Evolutionary conservation across 768 basidiomycete species (phyloP).

Genomic region (Russula sp.): DNA sequence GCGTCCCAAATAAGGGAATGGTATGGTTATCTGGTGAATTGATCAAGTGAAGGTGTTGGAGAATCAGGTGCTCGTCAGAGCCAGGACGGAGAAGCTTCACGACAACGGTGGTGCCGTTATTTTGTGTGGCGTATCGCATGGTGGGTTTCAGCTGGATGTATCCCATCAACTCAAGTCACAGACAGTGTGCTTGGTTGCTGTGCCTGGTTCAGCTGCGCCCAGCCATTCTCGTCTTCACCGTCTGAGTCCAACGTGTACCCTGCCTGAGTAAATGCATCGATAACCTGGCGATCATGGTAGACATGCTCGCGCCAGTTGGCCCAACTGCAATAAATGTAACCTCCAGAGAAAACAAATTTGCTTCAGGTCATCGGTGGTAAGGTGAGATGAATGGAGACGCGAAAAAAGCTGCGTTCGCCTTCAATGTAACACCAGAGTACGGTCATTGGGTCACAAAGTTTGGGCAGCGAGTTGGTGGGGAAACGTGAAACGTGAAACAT

Average conservation of each 20-base stretch:
- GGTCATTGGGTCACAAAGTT: no score
- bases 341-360: not conserved
- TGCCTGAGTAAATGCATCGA: no score
- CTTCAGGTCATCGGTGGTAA: no score
- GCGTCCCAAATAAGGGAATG: not conserved
- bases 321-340: conserved; percentile 2
- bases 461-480: no score
- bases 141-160: not conserved
- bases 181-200: not conserved
- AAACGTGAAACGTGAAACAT: no score
- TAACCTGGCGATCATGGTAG: no score
- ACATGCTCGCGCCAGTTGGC: not conserved
- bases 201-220: not conserved
- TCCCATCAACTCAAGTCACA: not conserved
- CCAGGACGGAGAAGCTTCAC: not conserved
- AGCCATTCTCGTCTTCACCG: not conserved
- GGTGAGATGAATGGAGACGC: no score
- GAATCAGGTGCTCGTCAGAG: not conserved
- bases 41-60: not conserved
- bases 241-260: no score
- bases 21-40: not conserved
- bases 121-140: no score
- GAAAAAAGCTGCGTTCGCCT: no score
- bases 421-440: no score
- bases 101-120: no score